Conservation (phyloP, 2,329 filamentous ascomycete genomes). For the Penicillium frequentans region DNA sequence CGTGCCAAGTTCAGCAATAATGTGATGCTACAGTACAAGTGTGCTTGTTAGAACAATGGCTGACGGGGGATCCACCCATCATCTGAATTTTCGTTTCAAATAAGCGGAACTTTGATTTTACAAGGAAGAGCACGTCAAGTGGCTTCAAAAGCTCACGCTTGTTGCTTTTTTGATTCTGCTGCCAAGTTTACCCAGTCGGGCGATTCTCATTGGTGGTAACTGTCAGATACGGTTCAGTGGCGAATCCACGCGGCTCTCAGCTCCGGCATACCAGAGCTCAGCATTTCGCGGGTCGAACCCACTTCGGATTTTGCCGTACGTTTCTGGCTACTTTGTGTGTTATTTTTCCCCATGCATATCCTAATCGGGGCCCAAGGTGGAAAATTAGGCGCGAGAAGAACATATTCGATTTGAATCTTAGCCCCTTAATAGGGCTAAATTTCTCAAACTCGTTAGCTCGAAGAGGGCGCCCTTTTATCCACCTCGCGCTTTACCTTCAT, state of each 20-base stretch:
- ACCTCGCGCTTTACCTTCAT: neutral
- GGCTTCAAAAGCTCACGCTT: neutral
- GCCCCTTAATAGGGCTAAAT: conserved; percentile 7
- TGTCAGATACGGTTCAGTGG: conserved; percentile 12
- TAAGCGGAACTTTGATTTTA: neutral
- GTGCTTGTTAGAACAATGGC: neutral
- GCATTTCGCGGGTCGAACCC: conserved; percentile 6
- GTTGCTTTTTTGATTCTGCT: neutral
- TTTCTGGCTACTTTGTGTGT: neutral
- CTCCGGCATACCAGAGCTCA: conserved; percentile 23
- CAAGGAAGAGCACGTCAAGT: neutral
- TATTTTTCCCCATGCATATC: neutral
- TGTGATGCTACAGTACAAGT: neutral
- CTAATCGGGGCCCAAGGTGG: neutral
- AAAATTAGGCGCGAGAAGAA: neutral
- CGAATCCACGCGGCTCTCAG: conserved; percentile 17
- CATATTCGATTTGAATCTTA: neutral
- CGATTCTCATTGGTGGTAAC: neutral
- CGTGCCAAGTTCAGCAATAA: neutral
- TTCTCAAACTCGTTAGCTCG: conserved; percentile 4
- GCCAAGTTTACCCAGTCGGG: neutral
- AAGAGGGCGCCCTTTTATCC: neutral
- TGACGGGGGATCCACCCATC: neutral
- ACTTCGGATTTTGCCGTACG: conserved; percentile 4
- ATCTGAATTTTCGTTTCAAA: neutral